Evolutionary conservation across 164 flowering plant genomes (phyloP), one percentile per base, ranked within the genome.

Genomic region (Magnolia kwangsiensis): DNA sequence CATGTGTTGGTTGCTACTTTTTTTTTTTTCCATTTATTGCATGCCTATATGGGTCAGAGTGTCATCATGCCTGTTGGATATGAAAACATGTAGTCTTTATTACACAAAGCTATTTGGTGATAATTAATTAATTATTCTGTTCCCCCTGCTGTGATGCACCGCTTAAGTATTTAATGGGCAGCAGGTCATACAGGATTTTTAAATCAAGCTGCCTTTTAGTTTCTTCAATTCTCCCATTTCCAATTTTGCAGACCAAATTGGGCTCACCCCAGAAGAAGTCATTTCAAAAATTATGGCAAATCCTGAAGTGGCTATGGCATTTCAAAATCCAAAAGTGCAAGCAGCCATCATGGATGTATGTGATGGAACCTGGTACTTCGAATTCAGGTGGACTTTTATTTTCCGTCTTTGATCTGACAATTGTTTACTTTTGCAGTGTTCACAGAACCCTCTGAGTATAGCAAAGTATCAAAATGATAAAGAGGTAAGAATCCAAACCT

Each of bases 271-370:
- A 14, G 93, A 96, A 85, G 97, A 96, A 83, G 96, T 90, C 58
- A 89, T 96, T 65, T 88, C 97, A 37, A 93, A 91, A 80, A 93
- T 93, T 24, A 92, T 96, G 97, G 97, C 94, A 73, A 96, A 94
- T 83, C 99, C 99, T 55, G 99, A 96, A 7, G 86, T 96, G 81
- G 97, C 98, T 23, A 82, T 90, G 91, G 99, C 98, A 70, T 96
- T 96, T 80, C 99, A 96, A 77, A 96, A 92, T 80, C 99, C 99
- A 8, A 91, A 92, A 90, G 91, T 94, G 75, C 99, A 94, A 85
- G 90, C 91, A 79, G 99, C 99, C 64, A 92, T 96, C 78, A 90
- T 94, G 96, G 99, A 96, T 81, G 99, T 94, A 91, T 72, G 97
- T 69, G 29, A 72, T 71, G 13, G 16, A 20, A 5, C 61, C 11